Evolutionary conservation across 1,139 yeast species (phyloP).

Genomic region (Chernovozyma sophiae-reginae): DNA sequence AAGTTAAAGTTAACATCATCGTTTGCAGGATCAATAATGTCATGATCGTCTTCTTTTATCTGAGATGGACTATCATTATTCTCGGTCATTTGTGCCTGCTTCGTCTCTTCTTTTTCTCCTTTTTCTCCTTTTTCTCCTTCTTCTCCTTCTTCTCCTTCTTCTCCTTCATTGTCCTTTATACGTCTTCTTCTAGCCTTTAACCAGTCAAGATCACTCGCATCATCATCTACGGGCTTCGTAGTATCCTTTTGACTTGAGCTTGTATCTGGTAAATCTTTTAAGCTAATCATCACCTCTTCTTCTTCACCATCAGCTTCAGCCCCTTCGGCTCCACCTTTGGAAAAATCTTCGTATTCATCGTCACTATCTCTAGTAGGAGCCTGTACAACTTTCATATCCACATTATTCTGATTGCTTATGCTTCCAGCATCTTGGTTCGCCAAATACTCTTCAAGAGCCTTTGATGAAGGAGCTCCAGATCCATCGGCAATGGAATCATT

Average conservation of each 20-base stretch:
- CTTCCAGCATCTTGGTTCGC: constrained; percentile 19
- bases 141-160: constrained; percentile 16
- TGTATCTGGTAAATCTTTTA: constrained; percentile 13
- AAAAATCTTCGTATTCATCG: constrained; percentile 60
- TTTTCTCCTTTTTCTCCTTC: constrained; percentile 39
- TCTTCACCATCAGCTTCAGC: constrained; percentile 13
- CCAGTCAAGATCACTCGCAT: constrained; percentile 85
- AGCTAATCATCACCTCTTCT: constrained; percentile 17
- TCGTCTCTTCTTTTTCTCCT: constrained; percentile 12
- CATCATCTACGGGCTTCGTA: constrained; percentile 43
- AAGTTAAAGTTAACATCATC: too few relatives aligned
- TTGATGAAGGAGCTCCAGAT: constrained; percentile 47
- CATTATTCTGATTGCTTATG: constrained; percentile 9
- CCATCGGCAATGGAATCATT: constrained; percentile 61
- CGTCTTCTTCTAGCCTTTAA: constrained; percentile 71
- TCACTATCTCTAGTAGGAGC: constrained; percentile 53
- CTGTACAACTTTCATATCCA: constrained; percentile 21
- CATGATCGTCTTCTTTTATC: constrained; percentile 10
- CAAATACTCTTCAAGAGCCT: constrained; percentile 39
- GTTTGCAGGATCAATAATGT: background rate
- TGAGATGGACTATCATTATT: constrained; percentile 1
- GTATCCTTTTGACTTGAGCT: constrained; percentile 11
- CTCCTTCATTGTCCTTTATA: constrained; percentile 50
- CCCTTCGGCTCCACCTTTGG: constrained; percentile 25
- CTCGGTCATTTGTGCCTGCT: constrained; percentile 12